Evolutionary conservation across 306 rosid genomes (phyloP), one percentile per base, ranked within the genome.

Genomic region (Lagenaria siceraria): DNA sequence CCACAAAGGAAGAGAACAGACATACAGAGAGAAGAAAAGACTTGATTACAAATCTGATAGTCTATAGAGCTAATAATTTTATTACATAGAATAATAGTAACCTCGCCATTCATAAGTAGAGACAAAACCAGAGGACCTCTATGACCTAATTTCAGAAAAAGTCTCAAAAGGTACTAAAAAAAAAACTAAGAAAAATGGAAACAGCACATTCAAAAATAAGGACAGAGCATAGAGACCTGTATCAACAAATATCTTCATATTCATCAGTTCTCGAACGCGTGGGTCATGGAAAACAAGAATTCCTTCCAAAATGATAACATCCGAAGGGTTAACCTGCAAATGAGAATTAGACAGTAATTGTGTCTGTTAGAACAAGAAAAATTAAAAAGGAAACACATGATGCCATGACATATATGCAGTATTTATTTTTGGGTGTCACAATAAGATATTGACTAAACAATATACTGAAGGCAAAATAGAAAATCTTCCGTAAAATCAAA

Each of bases 201-300:
- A 52, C 42, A 75, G 25, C 43, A 42, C 48, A 25, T 66, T 49
- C 14, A 18, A 59, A 80, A 63, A 53, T 64, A 66, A 79, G 73
- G 83, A 85, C 65, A 46, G 55, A 46, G 42, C 36, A 75, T 84
- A 86, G 76, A 89, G 93, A 96, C 99, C 99, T 96, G 99, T 96
- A 85, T 96, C 99, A 36, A 96, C 99, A 91, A 96, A 96, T 86
- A 96, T 96, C 92, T 96, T 96, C 99, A 96, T 96, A 80, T 90
- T 92, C 98, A 92, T 89, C 92, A 92, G 84, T 79, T 87, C 92
- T 40, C 99, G 92, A 9, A 96, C 88, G 42, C 94, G 93, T 18
- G 97, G 94, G 78, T 96, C 99, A 84, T 92, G 99, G 85, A 96
- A 96, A 77, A 91, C 79, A 78, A 96, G 99, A 81, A 96, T 96